Evolutionary conservation across 306 rosid species (phyloP), one percentile per base, ranked within the genome.

Genomic region (Psophocarpus tetragonolobus): DNA sequence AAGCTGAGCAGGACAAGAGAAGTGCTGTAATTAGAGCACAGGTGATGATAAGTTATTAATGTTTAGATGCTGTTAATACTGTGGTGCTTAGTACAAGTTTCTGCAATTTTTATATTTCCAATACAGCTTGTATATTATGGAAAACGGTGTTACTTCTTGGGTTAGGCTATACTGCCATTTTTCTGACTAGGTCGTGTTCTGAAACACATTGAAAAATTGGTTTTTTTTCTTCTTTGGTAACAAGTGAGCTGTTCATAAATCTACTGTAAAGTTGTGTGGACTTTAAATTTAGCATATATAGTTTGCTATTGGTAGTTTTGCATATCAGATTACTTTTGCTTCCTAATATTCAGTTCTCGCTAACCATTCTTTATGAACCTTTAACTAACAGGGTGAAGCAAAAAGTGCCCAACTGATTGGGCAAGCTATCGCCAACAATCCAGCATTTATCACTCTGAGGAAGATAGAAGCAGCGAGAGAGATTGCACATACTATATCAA

Each of bases 381-480:
- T 44, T 57, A 63, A 68, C 75, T 13, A 63, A 65, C 84, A 91
- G 97, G 96, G 96, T 20, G 97, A 95, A 74, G 99, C 99, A 24
- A 86, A 77, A 51, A 91, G 96, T 87, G 97, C 91, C 24, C 81
- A 87, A 81, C 86, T 92, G 80, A 91, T 95, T 11, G 97, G 97
- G 38, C 81, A 91, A 85, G 93, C 97, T 20, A 91, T 91, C 42
- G 85, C 97, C 71, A 86, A 88, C 72, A 92, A 95, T 67, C 87
- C 93, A 18, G 94, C 97, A 8, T 92, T 92, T 62, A 81, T 90
- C 84, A 87, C 94, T 17, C 85, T 88, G 61, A 88, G 97, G 90
- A 95, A 90, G 88, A 95, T 95, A 33, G 99, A 95, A 87, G 97
- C 97, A 13, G 91, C 94, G 0, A 88, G 99, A 71, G 99, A 92